These are phyloP conservation scores for Nakazawaea sp. DNA, from an alignment of 805 yeast genomes.

Conservation along the genomic window DNA sequence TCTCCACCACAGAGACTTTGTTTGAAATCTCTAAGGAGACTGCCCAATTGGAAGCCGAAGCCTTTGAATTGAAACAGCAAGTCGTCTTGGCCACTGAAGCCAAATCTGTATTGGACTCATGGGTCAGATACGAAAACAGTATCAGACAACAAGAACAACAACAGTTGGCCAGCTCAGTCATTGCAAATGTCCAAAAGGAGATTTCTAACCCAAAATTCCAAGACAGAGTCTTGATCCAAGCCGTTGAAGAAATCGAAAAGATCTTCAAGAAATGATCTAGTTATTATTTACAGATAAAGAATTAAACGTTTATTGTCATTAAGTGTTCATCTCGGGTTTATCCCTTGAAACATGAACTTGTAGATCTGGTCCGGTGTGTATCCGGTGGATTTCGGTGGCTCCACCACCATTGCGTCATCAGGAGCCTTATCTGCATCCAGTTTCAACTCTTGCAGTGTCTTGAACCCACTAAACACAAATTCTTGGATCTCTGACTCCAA, in stretches of 20 bases:
- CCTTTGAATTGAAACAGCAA: constrained; percentile 88
- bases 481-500: constrained; percentile 42
- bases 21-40: constrained; percentile 96
- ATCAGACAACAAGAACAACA: constrained; percentile 95
- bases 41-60: constrained; percentile 89
- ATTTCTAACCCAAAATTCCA: constrained; percentile 86
- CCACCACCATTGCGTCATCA: constrained; percentile 7
- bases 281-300: too few relatives aligned
- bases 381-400: constrained; percentile 11
- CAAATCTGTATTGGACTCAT: constrained; percentile 90
- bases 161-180: constrained; percentile 81
- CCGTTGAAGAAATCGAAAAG: constrained; percentile 88
- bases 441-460: constrained; percentile 40
- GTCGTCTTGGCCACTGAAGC: constrained; percentile 87
- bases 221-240: constrained; percentile 83
- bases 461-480: constrained; percentile 57
- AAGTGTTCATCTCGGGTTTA: background rate
- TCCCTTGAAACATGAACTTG: constrained; percentile 40
- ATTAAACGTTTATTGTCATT: too few relatives aligned
- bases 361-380: constrained; percentile 31
- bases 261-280: constrained; percentile 40
- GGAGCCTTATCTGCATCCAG: constrained; percentile 7
- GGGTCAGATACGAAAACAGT: constrained; percentile 97
- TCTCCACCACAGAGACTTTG: constrained; percentile 81
- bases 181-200: constrained; percentile 83